phyloP scores from a whole-genome alignment of 2,329 filamentous ascomycete species.

The Fusarium agapanthi region DNA sequence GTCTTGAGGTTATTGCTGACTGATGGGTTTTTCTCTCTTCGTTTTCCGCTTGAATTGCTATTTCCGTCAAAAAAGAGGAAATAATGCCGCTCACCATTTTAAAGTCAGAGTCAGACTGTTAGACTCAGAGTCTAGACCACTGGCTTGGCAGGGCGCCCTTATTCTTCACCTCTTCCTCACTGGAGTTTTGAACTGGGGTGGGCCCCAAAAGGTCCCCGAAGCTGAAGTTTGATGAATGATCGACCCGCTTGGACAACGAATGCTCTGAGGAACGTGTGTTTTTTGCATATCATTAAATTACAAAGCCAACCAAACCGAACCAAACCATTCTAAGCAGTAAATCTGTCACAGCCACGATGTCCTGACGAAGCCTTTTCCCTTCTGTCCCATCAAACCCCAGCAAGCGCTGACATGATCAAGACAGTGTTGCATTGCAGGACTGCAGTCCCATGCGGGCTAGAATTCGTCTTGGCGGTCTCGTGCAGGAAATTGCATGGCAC shows the following conservation, averaged over 20 bases:
- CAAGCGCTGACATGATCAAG: not conserved
- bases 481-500: constrained; percentile 15
- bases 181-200: constrained; percentile 17
- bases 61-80: constrained; percentile 11
- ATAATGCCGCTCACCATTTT: not conserved
- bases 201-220: not conserved
- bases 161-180: not conserved
- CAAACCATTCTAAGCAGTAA: not conserved
- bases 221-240: constrained; percentile 9
- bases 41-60: not conserved
- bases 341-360: not conserved
- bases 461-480: not conserved
- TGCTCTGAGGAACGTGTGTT: constrained; percentile 1
- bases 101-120: not conserved
- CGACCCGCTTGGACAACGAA: constrained; percentile 14
- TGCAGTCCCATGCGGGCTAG: not conserved
- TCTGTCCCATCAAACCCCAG: not conserved
- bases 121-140: constrained; percentile 25
- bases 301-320: not conserved
- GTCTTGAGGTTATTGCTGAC: constrained; percentile 14
- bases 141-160: constrained; percentile 28
- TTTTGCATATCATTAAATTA: constrained; percentile 2
- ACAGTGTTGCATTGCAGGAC: constrained; percentile 12
- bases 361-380: not conserved
- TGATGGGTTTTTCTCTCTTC: not conserved